Percentiles rank a stretch among this genome's conserved stretches.
Evolutionary conservation across 805 yeast genomes (phyloP).

Genomic region (Cyberlindnera mississippiensis): DNA sequence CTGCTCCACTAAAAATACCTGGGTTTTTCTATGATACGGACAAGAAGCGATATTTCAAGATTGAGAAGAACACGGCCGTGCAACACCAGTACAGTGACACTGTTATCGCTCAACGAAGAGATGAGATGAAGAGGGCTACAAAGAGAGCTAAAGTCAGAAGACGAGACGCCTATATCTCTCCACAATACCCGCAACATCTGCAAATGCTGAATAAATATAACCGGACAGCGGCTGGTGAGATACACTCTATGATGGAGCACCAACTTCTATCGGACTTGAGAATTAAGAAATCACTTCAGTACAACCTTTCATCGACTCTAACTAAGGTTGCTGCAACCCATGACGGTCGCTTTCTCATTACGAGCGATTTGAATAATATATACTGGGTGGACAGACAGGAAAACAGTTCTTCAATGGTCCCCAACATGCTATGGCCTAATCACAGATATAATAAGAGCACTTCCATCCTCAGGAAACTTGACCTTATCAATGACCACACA

Average conservation of each 20-base stretch:
- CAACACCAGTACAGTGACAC: constrained; percentile 15
- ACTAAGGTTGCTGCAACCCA: background rate
- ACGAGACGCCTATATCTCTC: background rate
- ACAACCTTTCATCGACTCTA: constrained; percentile 5
- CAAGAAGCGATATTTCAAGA: constrained; percentile 27
- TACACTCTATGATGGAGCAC: background rate
- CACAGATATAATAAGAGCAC: constrained; percentile 12
- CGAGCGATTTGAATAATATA: constrained; percentile 12
- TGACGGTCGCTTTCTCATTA: background rate
- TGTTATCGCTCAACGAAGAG: constrained; percentile 12
- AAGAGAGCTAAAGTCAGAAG: constrained; percentile 8
- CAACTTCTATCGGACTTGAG: background rate
- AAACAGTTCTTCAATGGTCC: background rate
- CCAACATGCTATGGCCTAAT: no score
- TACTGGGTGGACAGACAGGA: constrained; percentile 2
- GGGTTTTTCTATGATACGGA: constrained; percentile 25
- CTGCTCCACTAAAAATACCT: constrained; percentile 17
- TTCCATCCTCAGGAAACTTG: constrained; percentile 11
- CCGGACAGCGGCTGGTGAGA: background rate
- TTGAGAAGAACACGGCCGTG: constrained; percentile 14
- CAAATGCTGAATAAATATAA: background rate
- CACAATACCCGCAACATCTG: constrained; percentile 6
- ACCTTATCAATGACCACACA: background rate
- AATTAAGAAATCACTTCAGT: background rate
- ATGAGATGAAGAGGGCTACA: constrained; percentile 6